Base-by-base conservation (phyloP, 1,284 basidiomycete species). In the Omphalotus olearius region DNA sequence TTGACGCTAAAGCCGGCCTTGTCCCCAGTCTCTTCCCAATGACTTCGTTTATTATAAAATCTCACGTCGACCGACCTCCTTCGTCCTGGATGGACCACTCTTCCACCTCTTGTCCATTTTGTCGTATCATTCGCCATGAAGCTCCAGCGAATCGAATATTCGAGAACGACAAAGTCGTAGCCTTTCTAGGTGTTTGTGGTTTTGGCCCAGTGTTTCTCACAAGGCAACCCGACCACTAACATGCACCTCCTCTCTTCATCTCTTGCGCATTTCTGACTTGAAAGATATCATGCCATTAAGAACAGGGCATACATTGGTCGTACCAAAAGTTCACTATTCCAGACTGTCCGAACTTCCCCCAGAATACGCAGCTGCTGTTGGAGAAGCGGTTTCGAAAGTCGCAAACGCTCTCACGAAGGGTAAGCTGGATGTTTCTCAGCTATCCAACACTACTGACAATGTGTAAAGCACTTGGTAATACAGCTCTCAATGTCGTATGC, bases 21-120 rank as follows among this genome's bases (percentile, higher is more conserved):
- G 5, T 5, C 5, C 23, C 23, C 3, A 33, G 2, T 13, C 9
- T 42, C 18, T 26, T 18, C 18, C n/a, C 41, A 16, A 87, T 87
- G 84, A 86, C 84, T 55, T 85, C 83, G 25, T 85, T 84, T 68
- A 79, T 88, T 37, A 85, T 88, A 62, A 72, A 80, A 55, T 71
- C 77, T n/a, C 83, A 85, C 60, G 68, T 76, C 38, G 63, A 69
- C 51, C 75, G 82, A 17, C 49, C 56, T 9, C 68, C 73, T 18
- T 60, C 67, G 13, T 62, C 71, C 18, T 84, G 82, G 83, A 64
- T 60, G 37, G 59, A 64, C 17, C 68, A 77, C 51, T 55, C 70
- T 13, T 33, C 23, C 23, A 5, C 23, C 2, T 64, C 69, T 28
- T 88, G 85, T 61, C 62, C 76, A 2, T 88, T 88, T 63, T 88